Evolutionary conservation across 768 basidiomycete genomes (phyloP).

Genomic region (Hericium rajendrae): DNA sequence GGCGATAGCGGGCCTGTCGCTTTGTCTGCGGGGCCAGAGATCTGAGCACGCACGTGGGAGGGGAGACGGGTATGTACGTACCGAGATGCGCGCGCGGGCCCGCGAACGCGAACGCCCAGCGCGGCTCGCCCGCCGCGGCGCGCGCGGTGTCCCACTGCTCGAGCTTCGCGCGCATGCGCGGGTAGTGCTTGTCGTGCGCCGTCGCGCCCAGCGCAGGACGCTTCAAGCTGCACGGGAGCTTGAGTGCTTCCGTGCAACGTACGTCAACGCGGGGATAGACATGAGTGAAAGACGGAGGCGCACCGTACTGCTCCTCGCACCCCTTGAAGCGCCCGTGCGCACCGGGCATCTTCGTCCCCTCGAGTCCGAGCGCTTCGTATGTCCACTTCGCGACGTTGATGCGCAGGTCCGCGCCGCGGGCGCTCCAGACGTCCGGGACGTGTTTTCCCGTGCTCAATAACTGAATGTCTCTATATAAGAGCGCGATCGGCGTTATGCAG

Average conservation of each 20-base stretch:
- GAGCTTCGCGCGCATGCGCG: slow-evolving; percentile 3
- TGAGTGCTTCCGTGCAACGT: no score
- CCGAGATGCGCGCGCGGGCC: no score
- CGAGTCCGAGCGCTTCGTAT: slow-evolving; percentile 52
- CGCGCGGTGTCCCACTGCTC: slow-evolving; percentile 7
- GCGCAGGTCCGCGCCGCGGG: slow-evolving; percentile 49
- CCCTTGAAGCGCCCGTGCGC: slow-evolving; percentile 35
- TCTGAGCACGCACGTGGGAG: no score
- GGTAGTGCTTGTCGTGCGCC: slow-evolving; percentile 4
- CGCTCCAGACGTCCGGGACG: slow-evolving; percentile 51
- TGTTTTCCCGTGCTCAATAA: slow-evolving; percentile 20
- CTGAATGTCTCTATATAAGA: neutral
- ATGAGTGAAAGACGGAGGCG: no score
- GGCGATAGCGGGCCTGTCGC: neutral
- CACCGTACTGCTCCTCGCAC: slow-evolving; percentile 40
- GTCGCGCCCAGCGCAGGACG: neutral
- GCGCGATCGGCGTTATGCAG: neutral
- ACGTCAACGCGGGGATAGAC: no score
- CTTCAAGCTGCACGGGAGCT: neutral
- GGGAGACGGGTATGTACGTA: no score
- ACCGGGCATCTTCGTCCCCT: slow-evolving; percentile 39
- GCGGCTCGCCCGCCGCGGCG: slow-evolving; percentile 8
- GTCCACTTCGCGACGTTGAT: slow-evolving; percentile 45
- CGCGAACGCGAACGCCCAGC: slow-evolving; percentile 13
- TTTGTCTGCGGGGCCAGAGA: neutral